phyloP scores from a whole-genome alignment of 2,329 filamentous ascomycete genomes.

The Biscogniauxia marginata region DNA sequence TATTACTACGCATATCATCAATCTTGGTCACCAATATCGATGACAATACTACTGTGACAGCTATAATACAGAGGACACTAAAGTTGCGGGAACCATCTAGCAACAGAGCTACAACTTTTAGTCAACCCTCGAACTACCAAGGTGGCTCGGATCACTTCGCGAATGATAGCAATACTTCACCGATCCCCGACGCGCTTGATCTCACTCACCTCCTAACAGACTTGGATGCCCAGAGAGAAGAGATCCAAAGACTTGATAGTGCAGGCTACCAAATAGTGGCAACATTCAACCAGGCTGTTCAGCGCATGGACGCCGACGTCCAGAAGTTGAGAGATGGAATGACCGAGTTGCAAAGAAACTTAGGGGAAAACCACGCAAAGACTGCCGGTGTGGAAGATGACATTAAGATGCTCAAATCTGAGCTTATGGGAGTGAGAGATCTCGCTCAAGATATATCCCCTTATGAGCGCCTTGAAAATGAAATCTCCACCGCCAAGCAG shows the following conservation, averaged over 20 bases:
- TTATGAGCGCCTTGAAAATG: slow-evolving; percentile 11
- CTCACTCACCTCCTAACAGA: slow-evolving; percentile 34
- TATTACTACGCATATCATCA: slow-evolving; percentile 34
- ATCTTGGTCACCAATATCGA: slow-evolving; percentile 24
- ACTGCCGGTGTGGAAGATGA: slow-evolving; percentile 21
- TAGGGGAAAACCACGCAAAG: slow-evolving; percentile 8
- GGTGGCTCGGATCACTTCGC: no score
- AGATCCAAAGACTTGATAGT: slow-evolving; percentile 38
- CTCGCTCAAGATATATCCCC: slow-evolving; percentile 2
- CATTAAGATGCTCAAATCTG: slow-evolving; percentile 26
- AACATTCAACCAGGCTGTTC: slow-evolving; percentile 35
- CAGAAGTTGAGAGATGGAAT: slow-evolving; percentile 32
- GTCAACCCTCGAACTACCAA: no score
- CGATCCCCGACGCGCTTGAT: slow-evolving; percentile 13
- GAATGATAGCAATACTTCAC: slow-evolving; percentile 3
- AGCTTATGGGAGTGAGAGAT: slow-evolving; percentile 22
- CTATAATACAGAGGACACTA: slow-evolving; percentile 34
- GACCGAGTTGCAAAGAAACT: slow-evolving; percentile 25
- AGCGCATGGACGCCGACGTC: slow-evolving; percentile 36
- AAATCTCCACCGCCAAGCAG: slow-evolving; percentile 11
- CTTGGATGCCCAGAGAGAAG: slow-evolving; percentile 34
- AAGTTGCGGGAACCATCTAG: slow-evolving; percentile 28
- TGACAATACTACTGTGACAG: slow-evolving; percentile 21
- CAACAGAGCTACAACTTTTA: slow-evolving; percentile 1
- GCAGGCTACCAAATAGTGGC: slow-evolving; percentile 38